Conservation (phyloP, 2,329 filamentous ascomycete species). For the Pseudonectria foliicola region DNA sequence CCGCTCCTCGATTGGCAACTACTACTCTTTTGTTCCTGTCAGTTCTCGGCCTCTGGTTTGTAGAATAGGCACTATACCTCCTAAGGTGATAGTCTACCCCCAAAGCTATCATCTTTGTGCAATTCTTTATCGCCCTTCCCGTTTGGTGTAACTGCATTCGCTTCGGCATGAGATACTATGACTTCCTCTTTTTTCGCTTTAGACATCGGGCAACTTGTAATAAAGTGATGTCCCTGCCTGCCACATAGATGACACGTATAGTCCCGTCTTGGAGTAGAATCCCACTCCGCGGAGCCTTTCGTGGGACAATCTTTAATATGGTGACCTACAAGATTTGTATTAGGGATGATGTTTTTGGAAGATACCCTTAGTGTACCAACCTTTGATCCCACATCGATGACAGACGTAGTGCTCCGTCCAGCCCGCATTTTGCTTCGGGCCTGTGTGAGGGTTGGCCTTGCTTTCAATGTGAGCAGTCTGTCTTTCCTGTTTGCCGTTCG, state of each 20-base stretch:
- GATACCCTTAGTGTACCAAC: slow-evolving; percentile 1
- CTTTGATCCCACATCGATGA: slow-evolving; percentile 5
- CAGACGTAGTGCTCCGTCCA: slow-evolving; percentile 7
- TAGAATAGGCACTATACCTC: slow-evolving; percentile 2
- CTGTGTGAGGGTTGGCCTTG: too few species aligned
- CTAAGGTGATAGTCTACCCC: slow-evolving; percentile 22
- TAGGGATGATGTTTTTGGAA: background rate
- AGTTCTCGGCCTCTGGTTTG: too few species aligned
- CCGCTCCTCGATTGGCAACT: too few species aligned
- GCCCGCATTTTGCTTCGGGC: too few species aligned
- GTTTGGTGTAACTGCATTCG: background rate
- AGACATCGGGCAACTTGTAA: slow-evolving; percentile 6
- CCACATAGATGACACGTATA: slow-evolving; percentile 15
- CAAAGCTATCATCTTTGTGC: background rate
- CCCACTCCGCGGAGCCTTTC: slow-evolving; percentile 1
- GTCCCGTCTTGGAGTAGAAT: slow-evolving; percentile 1
- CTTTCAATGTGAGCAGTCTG: too few species aligned
- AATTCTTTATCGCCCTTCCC: background rate
- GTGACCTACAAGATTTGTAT: slow-evolving; percentile 9
- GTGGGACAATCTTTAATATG: slow-evolving; percentile 10
- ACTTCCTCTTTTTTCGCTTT: background rate
- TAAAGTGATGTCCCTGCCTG: slow-evolving; percentile 7
- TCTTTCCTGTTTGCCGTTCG: too few species aligned
- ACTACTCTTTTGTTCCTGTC: too few species aligned
- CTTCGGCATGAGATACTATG: background rate